Base-by-base conservation (phyloP, 371 early-diverging fungal species). In the Cokeromyces recurvatus region DNA sequence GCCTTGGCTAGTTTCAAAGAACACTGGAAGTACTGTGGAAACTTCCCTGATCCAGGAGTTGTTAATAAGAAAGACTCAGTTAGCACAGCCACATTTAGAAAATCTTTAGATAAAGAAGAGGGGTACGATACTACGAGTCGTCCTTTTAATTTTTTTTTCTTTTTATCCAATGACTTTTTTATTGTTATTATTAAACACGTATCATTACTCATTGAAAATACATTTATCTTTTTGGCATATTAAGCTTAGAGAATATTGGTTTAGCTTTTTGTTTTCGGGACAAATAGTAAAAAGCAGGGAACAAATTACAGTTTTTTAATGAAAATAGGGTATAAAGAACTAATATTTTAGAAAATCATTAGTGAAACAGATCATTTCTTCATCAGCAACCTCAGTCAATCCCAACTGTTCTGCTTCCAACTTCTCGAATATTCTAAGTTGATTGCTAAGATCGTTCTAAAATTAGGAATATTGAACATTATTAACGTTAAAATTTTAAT, bases 321-420 rank as follows among this genome's bases (percentile, higher is more conserved):
- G 8, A 46, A 46, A 25, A 46, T 27, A 46, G 25, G 37, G 46
- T 46, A 46, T 46, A n/a, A n/a, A n/a, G n/a, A n/a, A n/a, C n/a
- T n/a, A n/a, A n/a, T n/a, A 15, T 45, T 45, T 0, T 34, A 15
- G 40, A 19, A 19, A 20, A 31, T 32, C 43, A 42, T 42, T 42
- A 19, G 29, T 29, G 22, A 35, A 49, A 24, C 42, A 49, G 23
- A 49, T 49, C 42, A 42, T 49, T 27, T 49, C 50, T 49, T 42
- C 43, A 25, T 43, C 50, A 41, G 32, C 50, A 49, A 49, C 36
- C 12, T 42, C 37, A 42, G 37, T 23, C 35, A 49, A 37, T 29
- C 50, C 50, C 43, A 34, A 36, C 43, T 49, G 50, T 25, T 49
- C 50, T 35, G 23, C 35, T 42, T 49, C 50, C 12, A 49, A 37